Evolutionary conservation across 2,329 filamentous ascomycete species (phyloP).

Genomic region (Pezicula rhizophila): DNA sequence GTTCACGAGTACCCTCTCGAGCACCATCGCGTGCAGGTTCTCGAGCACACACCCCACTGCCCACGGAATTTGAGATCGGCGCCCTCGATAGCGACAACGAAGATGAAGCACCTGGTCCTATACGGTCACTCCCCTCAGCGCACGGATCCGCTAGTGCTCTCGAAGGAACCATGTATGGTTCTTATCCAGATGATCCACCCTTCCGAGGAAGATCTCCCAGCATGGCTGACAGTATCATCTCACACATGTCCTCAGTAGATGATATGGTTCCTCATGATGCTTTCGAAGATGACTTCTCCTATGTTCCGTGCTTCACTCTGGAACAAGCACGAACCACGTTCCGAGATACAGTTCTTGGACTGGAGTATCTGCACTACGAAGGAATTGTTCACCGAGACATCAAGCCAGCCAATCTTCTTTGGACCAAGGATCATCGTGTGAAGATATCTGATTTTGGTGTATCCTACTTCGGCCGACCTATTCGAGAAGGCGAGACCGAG

Average conservation of each 20-base stretch:
- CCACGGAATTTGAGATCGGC: slow-evolving; percentile 30
- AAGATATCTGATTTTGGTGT: slow-evolving; percentile 99
- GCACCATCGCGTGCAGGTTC: slow-evolving; percentile 24
- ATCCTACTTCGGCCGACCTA: slow-evolving; percentile 88
- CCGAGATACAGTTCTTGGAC: slow-evolving; percentile 82
- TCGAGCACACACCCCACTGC: slow-evolving; percentile 27
- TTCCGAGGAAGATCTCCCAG: slow-evolving; percentile 69
- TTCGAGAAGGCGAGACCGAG: slow-evolving; percentile 74
- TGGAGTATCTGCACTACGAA: slow-evolving; percentile 89
- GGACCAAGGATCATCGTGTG: slow-evolving; percentile 76
- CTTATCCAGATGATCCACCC: slow-evolving; percentile 54
- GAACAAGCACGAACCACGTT: slow-evolving; percentile 78
- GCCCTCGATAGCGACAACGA: slow-evolving; percentile 42
- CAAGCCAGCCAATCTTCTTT: slow-evolving; percentile 84
- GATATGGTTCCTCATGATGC: slow-evolving; percentile 55
- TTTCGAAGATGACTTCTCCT: slow-evolving; percentile 82
- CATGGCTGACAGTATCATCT: slow-evolving; percentile 70
- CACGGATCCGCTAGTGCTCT: slow-evolving; percentile 45
- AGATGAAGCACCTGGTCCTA: slow-evolving; percentile 45
- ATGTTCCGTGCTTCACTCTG: slow-evolving; percentile 88
- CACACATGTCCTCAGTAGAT: slow-evolving; percentile 62
- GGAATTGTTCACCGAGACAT: slow-evolving; percentile 81
- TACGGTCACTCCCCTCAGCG: slow-evolving; percentile 46
- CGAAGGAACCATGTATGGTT: slow-evolving; percentile 72
- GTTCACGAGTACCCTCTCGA: slow-evolving; percentile 20